These are phyloP conservation scores for Aspergillus tanneri DNA, from an alignment of 2,329 filamentous ascomycete species.

Conservation along the genomic window DNA sequence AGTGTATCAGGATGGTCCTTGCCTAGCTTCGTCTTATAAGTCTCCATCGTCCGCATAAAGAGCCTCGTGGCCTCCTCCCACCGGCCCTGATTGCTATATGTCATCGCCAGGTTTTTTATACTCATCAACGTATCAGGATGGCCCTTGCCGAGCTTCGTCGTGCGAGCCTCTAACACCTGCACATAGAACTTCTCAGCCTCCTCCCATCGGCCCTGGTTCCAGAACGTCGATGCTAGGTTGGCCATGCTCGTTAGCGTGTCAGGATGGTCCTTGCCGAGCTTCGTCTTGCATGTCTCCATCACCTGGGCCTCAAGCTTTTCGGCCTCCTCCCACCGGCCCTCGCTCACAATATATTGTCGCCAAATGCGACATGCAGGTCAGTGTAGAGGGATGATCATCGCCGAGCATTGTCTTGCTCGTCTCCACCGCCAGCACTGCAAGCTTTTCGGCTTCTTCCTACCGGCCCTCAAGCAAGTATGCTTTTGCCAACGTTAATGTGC, in stretches of 20 bases:
- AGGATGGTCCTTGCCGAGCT: constrained; percentile 12
- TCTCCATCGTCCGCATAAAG: too few relatives aligned
- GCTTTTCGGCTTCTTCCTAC: constrained; percentile 20
- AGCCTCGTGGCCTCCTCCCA: too few relatives aligned
- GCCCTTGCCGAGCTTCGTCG: constrained; percentile 8
- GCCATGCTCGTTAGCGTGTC: constrained; percentile 7
- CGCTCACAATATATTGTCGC: neutral
- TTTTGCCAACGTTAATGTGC: too few relatives aligned
- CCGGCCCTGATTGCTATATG: too few relatives aligned
- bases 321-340: constrained; percentile 20
- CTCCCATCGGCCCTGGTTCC: constrained; percentile 12
- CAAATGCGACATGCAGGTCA: neutral
- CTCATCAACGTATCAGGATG: constrained; percentile 13
- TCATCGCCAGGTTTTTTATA: too few relatives aligned
- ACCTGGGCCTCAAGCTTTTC: constrained; percentile 4
- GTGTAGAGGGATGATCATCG: neutral
- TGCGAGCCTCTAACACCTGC: too few relatives aligned
- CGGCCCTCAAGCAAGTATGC: constrained; percentile 3
- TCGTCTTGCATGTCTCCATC: neutral
- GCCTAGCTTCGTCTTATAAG: too few relatives aligned
- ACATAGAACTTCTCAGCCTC: constrained; percentile 15
- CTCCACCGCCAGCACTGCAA: too few relatives aligned
- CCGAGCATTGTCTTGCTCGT: too few relatives aligned
- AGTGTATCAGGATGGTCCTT: too few relatives aligned
- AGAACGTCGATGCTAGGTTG: neutral